Conservation (phyloP, 163 green algal species). For the Prototheca stagnorum region DNA sequence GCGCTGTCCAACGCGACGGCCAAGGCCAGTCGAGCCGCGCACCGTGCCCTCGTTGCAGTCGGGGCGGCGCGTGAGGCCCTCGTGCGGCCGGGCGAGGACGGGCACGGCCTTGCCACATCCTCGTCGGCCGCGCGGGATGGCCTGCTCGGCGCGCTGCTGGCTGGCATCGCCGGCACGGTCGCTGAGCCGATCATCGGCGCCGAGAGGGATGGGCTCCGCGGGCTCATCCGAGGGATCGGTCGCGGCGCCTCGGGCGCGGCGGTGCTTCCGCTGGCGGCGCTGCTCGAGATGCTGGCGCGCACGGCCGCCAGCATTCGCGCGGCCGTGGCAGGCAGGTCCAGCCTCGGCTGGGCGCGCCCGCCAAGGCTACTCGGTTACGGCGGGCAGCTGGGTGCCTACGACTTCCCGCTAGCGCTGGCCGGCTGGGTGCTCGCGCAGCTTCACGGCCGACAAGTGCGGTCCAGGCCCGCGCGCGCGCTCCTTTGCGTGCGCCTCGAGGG, state of each 20-base stretch:
- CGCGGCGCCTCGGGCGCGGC: slow-evolving; percentile 26
- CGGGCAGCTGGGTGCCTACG: slow-evolving; percentile 31
- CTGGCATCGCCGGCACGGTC: slow-evolving; percentile 20
- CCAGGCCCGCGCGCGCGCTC: slow-evolving; percentile 5
- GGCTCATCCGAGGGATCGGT: slow-evolving; percentile 23
- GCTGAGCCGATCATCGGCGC: slow-evolving; percentile 23
- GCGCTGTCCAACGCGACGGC: slow-evolving; percentile 35
- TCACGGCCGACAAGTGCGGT: slow-evolving; percentile 1
- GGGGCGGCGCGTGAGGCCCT: slow-evolving; percentile 11
- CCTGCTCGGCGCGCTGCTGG: slow-evolving; percentile 22
- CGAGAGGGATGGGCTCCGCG: slow-evolving; percentile 18
- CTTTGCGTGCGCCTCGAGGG: slow-evolving; percentile 6
- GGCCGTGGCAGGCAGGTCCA: slow-evolving; percentile 13
- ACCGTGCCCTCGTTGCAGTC: slow-evolving; percentile 13
- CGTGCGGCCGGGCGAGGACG: not conserved
- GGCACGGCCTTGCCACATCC: not conserved
- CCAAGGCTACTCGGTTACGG: slow-evolving; percentile 21
- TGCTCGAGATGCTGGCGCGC: slow-evolving; percentile 25
- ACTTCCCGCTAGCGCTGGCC: slow-evolving; percentile 22
- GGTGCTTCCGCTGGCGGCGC: slow-evolving; percentile 19
- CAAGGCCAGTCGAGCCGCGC: slow-evolving; percentile 20
- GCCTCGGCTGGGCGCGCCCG: slow-evolving; percentile 16
- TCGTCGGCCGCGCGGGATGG: too few species aligned
- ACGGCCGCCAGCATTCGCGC: slow-evolving; percentile 15
- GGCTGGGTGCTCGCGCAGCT: slow-evolving; percentile 21